Conservation (phyloP, 495 filamentous ascomycete genomes). For the Parathielavia appendiculata region DNA sequence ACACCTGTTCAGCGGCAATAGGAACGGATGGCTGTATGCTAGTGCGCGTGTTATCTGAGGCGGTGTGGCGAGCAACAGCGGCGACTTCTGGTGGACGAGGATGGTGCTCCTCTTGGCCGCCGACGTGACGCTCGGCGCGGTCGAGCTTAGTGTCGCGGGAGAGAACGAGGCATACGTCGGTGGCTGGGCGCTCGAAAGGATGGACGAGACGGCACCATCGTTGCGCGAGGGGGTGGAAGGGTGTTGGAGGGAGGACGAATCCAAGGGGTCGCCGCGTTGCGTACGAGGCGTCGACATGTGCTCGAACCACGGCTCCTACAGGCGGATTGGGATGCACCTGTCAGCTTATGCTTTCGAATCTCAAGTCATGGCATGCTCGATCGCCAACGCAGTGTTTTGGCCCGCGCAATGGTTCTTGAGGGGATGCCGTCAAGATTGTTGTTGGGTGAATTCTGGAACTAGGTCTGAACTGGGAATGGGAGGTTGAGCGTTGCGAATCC, state of each 20-base stretch:
- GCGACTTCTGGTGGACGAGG: constrained; percentile 93
- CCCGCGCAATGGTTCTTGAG: background rate
- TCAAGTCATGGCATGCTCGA: constrained; percentile 8
- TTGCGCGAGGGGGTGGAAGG: constrained; percentile 27
- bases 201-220: constrained; percentile 25
- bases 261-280: constrained; percentile 35
- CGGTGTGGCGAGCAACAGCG: constrained; percentile 85
- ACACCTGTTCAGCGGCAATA: constrained; percentile 77
- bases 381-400: background rate
- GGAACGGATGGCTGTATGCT: constrained; percentile 89
- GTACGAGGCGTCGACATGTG: constrained; percentile 45
- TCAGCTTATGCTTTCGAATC: constrained; percentile 17
- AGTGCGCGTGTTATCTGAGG: constrained; percentile 88
- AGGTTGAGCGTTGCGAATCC: no score
- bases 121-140: constrained; percentile 47
- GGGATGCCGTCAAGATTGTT: background rate
- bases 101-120: constrained; percentile 78
- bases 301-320: constrained; percentile 45
- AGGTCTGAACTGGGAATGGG: background rate
- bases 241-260: constrained; percentile 20
- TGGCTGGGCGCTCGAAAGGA: constrained; percentile 25
- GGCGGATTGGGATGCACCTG: constrained; percentile 15
- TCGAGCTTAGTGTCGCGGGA: constrained; percentile 65
- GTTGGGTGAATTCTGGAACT: background rate
- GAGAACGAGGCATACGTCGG: constrained; percentile 58